Conservation (phyloP, 352 stramenopile species). For the Phytophthora quininea region DNA sequence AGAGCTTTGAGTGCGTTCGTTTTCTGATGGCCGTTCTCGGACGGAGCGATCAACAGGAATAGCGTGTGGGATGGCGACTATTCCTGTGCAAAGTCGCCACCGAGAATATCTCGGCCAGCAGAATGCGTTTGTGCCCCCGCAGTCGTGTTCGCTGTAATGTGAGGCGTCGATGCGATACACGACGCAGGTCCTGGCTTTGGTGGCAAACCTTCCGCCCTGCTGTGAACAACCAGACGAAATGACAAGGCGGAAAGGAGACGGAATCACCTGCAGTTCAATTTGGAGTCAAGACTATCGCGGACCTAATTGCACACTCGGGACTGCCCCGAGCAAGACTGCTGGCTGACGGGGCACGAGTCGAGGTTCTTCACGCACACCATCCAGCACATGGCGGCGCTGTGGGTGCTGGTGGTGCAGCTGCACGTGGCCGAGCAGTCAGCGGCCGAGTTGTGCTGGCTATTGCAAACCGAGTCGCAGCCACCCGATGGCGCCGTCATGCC, state of each 20-base stretch:
- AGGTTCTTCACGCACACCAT: slow-evolving; percentile 53
- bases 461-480: slow-evolving; percentile 37
- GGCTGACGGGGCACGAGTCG: slow-evolving; percentile 26
- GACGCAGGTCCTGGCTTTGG: slow-evolving; percentile 31
- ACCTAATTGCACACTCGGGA: slow-evolving; percentile 18
- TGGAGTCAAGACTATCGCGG: neutral
- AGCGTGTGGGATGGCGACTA: slow-evolving; percentile 5
- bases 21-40: neutral
- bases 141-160: neutral
- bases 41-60: slow-evolving; percentile 8
- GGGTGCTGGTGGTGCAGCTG: slow-evolving; percentile 16
- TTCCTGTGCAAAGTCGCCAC: slow-evolving; percentile 20
- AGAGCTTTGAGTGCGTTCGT: slow-evolving; percentile 2
- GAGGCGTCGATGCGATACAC: slow-evolving; percentile 19
- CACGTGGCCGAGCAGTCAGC: slow-evolving; percentile 24
- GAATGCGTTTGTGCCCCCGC: neutral
- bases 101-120: slow-evolving; percentile 14
- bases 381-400: slow-evolving; percentile 43
- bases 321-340: slow-evolving; percentile 46
- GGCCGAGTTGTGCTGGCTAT: slow-evolving; percentile 28
- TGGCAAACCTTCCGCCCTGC: slow-evolving; percentile 16
- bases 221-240: slow-evolving; percentile 11
- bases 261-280: neutral
- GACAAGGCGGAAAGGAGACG: neutral
- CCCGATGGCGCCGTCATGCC: slow-evolving; percentile 31